These are phyloP conservation scores for Candida fluviatilis DNA, from an alignment of 805 yeast species.

Conservation along the genomic window DNA sequence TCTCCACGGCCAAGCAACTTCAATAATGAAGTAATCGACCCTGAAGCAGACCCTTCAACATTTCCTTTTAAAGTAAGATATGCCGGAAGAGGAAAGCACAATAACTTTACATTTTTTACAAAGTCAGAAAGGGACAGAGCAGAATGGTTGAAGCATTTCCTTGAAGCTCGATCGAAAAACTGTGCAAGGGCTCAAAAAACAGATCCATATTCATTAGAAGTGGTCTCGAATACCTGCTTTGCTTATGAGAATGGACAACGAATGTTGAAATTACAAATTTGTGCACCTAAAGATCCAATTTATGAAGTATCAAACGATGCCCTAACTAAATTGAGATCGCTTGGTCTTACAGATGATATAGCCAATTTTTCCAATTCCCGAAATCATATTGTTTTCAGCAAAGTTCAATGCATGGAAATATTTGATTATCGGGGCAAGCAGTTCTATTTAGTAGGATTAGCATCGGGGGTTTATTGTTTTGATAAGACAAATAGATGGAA, in stretches of 20 bases:
- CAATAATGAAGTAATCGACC: constrained; percentile 11
- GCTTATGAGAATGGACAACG: constrained; percentile 56
- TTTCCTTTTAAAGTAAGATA: constrained; percentile 52
- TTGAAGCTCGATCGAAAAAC: constrained; percentile 9
- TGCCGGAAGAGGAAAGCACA: constrained; percentile 51
- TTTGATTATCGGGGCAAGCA: constrained; percentile 43
- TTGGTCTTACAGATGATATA: constrained; percentile 24
- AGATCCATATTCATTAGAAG: constrained; percentile 52
- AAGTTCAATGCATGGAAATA: constrained; percentile 39
- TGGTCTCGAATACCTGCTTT: constrained; percentile 56
- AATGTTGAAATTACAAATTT: constrained; percentile 48
- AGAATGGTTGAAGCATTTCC: constrained; percentile 46
- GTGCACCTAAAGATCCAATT: constrained; percentile 50
- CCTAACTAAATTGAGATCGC: constrained; percentile 12
- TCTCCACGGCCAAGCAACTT: constrained; percentile 5
- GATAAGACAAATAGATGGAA: constrained; percentile 50
- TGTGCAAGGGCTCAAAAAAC: constrained; percentile 26
- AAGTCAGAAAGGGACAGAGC: constrained; percentile 47
- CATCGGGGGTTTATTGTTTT: constrained; percentile 60
- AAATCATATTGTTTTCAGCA: constrained; percentile 27
- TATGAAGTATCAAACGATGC: constrained; percentile 28
- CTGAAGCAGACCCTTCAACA: constrained; percentile 25
- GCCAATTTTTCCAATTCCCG: constrained; percentile 17
- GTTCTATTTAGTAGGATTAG: constrained; percentile 56
- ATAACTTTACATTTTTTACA: constrained; percentile 49